phyloP scores from a whole-genome alignment of 345 rosid genomes.

The Gossypium thurberi region DNA sequence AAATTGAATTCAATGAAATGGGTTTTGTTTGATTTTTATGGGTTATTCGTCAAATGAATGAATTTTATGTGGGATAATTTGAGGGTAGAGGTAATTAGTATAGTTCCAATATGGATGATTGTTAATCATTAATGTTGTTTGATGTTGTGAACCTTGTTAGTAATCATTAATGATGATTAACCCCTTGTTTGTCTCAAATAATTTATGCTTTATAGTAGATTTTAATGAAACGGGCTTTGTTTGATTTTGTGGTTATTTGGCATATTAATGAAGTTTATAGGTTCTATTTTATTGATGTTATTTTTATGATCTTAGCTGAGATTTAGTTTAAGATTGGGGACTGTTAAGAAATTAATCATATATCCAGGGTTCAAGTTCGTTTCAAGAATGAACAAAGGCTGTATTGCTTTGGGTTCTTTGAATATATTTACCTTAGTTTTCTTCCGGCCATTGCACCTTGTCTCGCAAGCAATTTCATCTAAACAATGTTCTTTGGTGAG shows the following conservation, averaged over 20 bases:
- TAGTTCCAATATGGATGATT: too few species aligned
- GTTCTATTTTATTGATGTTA: not conserved
- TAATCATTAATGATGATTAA: too few species aligned
- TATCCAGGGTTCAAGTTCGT: not conserved
- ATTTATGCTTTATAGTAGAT: too few species aligned
- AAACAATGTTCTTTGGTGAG: not conserved
- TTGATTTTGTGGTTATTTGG: too few species aligned
- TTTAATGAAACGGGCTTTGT: too few species aligned
- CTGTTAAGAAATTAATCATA: too few species aligned
- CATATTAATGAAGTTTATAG: too few species aligned
- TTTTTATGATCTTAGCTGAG: not conserved
- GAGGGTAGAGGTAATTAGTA: not conserved
- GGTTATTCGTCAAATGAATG: not conserved
- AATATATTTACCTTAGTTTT: not conserved
- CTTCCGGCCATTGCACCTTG: not conserved
- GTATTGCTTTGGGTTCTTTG: not conserved
- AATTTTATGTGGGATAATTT: not conserved
- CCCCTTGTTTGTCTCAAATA: too few species aligned
- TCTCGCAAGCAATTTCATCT: not conserved
- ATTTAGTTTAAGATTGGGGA: too few species aligned
- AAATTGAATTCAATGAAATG: not conserved
- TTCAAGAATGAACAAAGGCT: not conserved
- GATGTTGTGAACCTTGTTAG: too few species aligned
- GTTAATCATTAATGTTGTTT: too few species aligned
- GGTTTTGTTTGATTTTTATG: not conserved